Evolutionary conservation across 176 grass and related monocot genomes (phyloP).

Genomic region (barley (Hordeum vulgare)): MorexV3_pseudomolecules_assembly NC_058518.1:487134961-487135460

Average conservation of each 20-base stretch:
- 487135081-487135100: constrained; percentile 35
- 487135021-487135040: constrained; percentile 6
- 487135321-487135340: background rate
- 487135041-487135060: constrained; percentile 5
- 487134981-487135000: constrained; percentile 35
- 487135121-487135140: constrained; percentile 44
- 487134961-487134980: constrained; percentile 35
- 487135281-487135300: background rate
- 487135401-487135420: constrained; percentile 38
- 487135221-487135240: constrained; percentile 28
- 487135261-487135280: background rate
- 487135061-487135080: constrained; percentile 43
- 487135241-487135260: background rate
- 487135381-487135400: constrained; percentile 40
- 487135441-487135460: constrained; percentile 43
- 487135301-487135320: background rate
- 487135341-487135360: constrained; percentile 6
- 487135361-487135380: constrained; percentile 42
- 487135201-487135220: constrained; percentile 42
- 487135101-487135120: constrained; percentile 31
- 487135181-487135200: constrained; percentile 47
- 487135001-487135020: constrained; percentile 16
- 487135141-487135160: constrained; percentile 45
- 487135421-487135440: constrained; percentile 26
- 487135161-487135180: constrained; percentile 41